Evolutionary conservation across 192 early-diverging fungal genomes (phyloP).

Genomic region (Gonapodya prolifera): DNA sequence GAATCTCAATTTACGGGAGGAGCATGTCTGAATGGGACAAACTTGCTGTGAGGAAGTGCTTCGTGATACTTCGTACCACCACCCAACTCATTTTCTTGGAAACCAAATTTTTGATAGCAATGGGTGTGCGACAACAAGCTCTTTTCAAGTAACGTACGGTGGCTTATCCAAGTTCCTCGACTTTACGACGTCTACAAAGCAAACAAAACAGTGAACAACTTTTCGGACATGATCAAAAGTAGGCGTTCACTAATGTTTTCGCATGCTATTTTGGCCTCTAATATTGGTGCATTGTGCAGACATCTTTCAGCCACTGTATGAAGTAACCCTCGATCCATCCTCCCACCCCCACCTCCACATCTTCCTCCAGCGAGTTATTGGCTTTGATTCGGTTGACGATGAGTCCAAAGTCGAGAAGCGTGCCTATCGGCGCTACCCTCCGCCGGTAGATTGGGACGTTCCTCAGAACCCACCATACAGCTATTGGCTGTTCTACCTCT

Average conservation of each 20-base stretch:
- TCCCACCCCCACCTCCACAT: constrained; percentile 82
- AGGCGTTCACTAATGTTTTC: constrained; percentile 9
- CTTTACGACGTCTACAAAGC: constrained; percentile 80
- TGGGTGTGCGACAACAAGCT: constrained; percentile 75
- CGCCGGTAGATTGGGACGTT: constrained; percentile 44
- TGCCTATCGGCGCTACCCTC: constrained; percentile 68
- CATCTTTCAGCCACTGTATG: constrained; percentile 80
- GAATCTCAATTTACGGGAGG: constrained; percentile 86
- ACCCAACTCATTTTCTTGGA: not conserved
- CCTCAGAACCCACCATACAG: constrained; percentile 78
- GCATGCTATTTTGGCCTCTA: constrained; percentile 7
- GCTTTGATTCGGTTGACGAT: constrained; percentile 90
- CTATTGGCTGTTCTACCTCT: constrained; percentile 87
- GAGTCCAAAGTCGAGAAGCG: constrained; percentile 80
- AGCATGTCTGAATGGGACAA: constrained; percentile 83
- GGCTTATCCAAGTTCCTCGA: constrained; percentile 87
- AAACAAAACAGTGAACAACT: constrained; percentile 43
- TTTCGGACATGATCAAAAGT: constrained; percentile 67
- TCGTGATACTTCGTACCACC: not conserved
- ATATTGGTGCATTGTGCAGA: constrained; percentile 22
- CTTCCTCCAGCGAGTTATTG: constrained; percentile 86
- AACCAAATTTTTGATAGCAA: not conserved
- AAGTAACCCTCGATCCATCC: constrained; percentile 75
- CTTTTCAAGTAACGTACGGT: constrained; percentile 83
- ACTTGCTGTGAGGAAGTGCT: constrained; percentile 59